Base-by-base conservation (phyloP, 257 asterid genomes). In the Craterostigma plantagineum region DNA sequence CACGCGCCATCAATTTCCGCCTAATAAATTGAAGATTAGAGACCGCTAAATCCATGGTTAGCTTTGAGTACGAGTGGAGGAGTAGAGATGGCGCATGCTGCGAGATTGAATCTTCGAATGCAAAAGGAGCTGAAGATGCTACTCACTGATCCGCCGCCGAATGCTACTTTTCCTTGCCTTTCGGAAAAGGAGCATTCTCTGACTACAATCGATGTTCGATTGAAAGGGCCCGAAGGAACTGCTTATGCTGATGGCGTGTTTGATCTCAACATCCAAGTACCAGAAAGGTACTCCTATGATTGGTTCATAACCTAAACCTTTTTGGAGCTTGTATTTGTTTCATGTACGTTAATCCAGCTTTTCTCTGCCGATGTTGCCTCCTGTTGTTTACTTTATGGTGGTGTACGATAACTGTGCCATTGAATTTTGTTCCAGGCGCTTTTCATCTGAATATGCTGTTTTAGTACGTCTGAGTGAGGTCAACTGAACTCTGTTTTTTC, bases 121-220 rank as follows among this genome's bases (percentile, higher is more conserved):
- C 95, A 78, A 54, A 79, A 67, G 72, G 95, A 79, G 57, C 56
- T 82, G 46, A 82, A 79, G 69, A 68, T 82, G 34, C 79, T 79
- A 13, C 73, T 78, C 59, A 60, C 85, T 10, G 95, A 82, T 16
- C 92, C 95, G 45, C 95, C 95, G 18, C 80, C 73, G 42, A 72
- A 69, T 68, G 77, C 77, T 16, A 51, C 86, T 34, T 82, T 82
- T 45, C 85, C 86, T 35, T 58, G 73, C 51, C 85, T 82, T 42
- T 55, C 79, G 66, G 67, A 57, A 49, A 54, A 57, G 12, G 50
- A 58, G 3, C 15, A 46, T 30, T 66, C 77, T 23, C 80, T 82
- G 59, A 66, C 91, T 52, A 72, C 80, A 54, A 64, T 82, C 34
- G 70, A 70, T 43, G 91, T 80, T 33, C 53, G 94, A 72, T 64